phyloP scores from a whole-genome alignment of 257 asterid genomes.

The Leonotis leonurus region DNA sequence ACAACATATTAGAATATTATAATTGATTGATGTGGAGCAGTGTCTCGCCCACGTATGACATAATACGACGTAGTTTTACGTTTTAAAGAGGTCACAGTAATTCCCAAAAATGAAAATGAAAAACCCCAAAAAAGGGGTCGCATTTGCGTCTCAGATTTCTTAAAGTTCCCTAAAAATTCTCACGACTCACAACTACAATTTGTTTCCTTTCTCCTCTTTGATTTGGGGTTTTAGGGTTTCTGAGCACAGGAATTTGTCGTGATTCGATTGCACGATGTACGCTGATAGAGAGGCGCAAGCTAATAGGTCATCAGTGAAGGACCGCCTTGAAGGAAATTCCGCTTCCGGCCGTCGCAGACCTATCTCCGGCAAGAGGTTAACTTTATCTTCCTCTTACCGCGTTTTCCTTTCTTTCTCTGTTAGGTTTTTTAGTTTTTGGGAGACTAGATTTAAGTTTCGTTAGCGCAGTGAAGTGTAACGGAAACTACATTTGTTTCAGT shows the following conservation, averaged over 20 bases:
- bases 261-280: conserved; percentile 38
- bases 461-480: not conserved
- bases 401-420: not conserved
- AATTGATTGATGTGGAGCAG: too few relatives aligned
- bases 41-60: too few relatives aligned
- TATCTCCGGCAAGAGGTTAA: conserved; percentile 63
- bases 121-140: too few relatives aligned
- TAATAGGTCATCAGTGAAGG: conserved; percentile 62
- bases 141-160: too few relatives aligned
- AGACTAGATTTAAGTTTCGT: not conserved
- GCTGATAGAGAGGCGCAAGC: conserved; percentile 78
- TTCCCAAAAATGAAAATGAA: too few relatives aligned
- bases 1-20: too few relatives aligned
- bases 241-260: not conserved
- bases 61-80: too few relatives aligned
- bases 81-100: too few relatives aligned
- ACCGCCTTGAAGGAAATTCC: conserved; percentile 57
- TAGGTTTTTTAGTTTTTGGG: not conserved
- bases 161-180: too few relatives aligned
- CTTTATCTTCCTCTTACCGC: not conserved
- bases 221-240: conserved; percentile 33
- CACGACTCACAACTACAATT: too few relatives aligned
- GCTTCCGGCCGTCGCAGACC: conserved; percentile 47
- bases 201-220: not conserved
- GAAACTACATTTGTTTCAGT: not conserved